These are phyloP conservation scores for Thraustochytrium sp. DNA, from an alignment of 352 stramenopile species.

Conservation along the genomic window DNA sequence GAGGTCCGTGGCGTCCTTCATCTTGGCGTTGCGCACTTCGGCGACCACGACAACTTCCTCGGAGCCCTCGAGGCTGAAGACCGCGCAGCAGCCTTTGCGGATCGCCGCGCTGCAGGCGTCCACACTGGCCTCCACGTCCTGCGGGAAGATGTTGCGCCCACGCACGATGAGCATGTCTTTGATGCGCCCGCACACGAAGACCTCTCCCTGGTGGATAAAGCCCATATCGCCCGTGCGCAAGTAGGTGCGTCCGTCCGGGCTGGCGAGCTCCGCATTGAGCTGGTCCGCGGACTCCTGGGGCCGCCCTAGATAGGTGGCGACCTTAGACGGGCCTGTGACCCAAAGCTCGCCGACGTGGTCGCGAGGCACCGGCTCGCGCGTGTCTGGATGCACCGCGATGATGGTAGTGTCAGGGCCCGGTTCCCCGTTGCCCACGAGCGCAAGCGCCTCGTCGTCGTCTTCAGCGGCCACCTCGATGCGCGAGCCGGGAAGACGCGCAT, in stretches of 20 bases:
- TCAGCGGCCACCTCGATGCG: constrained; percentile 44
- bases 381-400: constrained; percentile 76
- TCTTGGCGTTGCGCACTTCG: constrained; percentile 59
- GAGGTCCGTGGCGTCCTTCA: constrained; percentile 43
- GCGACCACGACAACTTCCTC: constrained; percentile 60
- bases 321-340: constrained; percentile 80
- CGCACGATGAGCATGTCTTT: constrained; percentile 99
- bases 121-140: constrained; percentile 91
- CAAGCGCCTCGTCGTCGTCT: constrained; percentile 36
- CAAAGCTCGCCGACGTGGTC: constrained; percentile 76
- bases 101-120: constrained; percentile 60
- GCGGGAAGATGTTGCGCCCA: constrained; percentile 97
- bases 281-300: constrained; percentile 66
- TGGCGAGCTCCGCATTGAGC: constrained; percentile 76
- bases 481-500: constrained; percentile 71
- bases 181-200: constrained; percentile 94
- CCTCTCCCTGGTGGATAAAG: constrained; percentile 74
- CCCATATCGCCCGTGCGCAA: constrained; percentile 92
- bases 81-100: constrained; percentile 84
- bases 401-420: constrained; percentile 73
- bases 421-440: constrained; percentile 83
- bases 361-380: constrained; percentile 45
- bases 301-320: constrained; percentile 82
- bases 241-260: constrained; percentile 58
- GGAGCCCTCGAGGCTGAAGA: constrained; percentile 68